phyloP scores from a whole-genome alignment of 225 moss, liverwort and hornwort species.

The Marchantia paleacea region DNA sequence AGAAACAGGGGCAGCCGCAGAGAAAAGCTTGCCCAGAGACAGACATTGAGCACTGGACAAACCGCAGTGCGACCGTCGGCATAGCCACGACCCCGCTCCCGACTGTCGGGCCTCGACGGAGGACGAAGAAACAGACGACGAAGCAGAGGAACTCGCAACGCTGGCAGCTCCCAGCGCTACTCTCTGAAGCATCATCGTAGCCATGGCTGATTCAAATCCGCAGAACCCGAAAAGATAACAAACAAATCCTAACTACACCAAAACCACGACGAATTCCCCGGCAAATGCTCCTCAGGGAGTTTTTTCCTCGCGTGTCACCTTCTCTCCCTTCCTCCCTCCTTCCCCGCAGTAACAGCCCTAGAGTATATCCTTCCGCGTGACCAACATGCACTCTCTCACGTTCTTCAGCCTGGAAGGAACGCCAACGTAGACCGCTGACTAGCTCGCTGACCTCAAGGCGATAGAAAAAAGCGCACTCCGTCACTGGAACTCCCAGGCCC shows the following conservation, averaged over 20 bases:
- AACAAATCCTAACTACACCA: background rate
- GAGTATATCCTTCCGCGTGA: background rate
- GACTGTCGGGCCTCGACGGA: slow-evolving; percentile 9
- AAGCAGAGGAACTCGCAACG: slow-evolving; percentile 7
- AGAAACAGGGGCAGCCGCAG: slow-evolving; percentile 15
- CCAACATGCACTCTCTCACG: background rate
- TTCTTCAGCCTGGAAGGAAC: background rate
- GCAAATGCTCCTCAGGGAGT: background rate
- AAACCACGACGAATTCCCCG: background rate
- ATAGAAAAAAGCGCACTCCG: background rate
- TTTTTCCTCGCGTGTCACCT: background rate
- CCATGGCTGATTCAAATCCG: slow-evolving; percentile 17
- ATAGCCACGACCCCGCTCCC: slow-evolving; percentile 7
- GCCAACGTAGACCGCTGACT: background rate
- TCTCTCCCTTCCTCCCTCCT: background rate
- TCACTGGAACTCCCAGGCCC: background rate
- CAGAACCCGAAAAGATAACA: background rate
- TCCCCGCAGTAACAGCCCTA: slow-evolving; percentile 1
- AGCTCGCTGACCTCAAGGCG: background rate
- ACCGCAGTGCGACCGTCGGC: slow-evolving; percentile 14
- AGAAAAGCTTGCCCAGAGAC: slow-evolving; percentile 15
- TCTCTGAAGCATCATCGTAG: slow-evolving; percentile 26
- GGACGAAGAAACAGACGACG: background rate
- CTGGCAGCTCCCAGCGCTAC: slow-evolving; percentile 11
- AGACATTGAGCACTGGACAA: slow-evolving; percentile 30